Evolutionary conservation across 306 rosid genomes (phyloP), one percentile per base, ranked within the genome.

Genomic region (Fragaria ananassa): DNA sequence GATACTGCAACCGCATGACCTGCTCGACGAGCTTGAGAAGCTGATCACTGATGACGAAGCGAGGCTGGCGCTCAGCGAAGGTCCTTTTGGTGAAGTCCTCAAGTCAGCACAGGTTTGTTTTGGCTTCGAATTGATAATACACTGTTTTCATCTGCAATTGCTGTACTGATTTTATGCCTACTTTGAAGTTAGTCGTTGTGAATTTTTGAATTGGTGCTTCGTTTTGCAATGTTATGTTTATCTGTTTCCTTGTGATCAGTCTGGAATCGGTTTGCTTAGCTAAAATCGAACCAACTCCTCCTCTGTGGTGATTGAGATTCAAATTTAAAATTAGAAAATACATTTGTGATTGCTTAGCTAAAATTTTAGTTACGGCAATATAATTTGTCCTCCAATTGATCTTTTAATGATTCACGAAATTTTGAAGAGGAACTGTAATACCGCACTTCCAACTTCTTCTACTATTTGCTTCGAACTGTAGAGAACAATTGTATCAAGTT

Each of bases 1-100:
- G 78, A 90, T 95, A 71, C 80, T 92, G 87, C 97, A 90, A 63
- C 97, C 98, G 78, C 98, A 92, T 85, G 77, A 77, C 31, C 81
- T 95, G 91, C 80, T 89, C 70, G 97, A 90, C 78, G 97, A 92
- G 70, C 89, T 90, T 15, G 96, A 92, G 4, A 88, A 74, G 21
- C 76, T 80, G 35, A 51, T 74, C 56, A 74, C 85, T 15, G 88
- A 83, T 4, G 87, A 88, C 56, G 70, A 83, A 74, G 74, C 86
- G 14, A 25, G 58, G 9, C 4, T 9, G 37, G 77, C 58, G 49
- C 92, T 86, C 81, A 79, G 74, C 69, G 79, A 78, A 49, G 84
- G 89, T 46, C 84, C 90, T 44, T 91, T 89, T 46, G 75, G 86
- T 73, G 80, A 86, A 50, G 81, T 82, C 45, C 83, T 91, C 62